Base-by-base conservation (phyloP, 805 yeast species). In the Starmerella etchellsii region DNA sequence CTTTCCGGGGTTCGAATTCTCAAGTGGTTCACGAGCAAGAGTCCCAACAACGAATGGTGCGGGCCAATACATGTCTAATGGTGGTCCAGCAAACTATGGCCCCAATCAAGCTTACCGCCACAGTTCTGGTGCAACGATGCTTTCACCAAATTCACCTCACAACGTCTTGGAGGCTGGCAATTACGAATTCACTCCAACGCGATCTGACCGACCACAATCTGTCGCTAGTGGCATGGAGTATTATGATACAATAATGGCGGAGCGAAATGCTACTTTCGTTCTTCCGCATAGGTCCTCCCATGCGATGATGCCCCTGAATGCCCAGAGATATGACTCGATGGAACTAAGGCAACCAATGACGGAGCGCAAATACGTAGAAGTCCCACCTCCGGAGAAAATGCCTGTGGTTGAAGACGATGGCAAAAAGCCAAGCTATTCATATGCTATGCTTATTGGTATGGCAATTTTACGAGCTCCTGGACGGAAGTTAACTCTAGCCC, bases 401-500 rank as follows among this genome's bases (percentile, higher is more conserved):
- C 71, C 74, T 4, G 54, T 54, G 9, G 54, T 69, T 10, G 47
- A 51, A 23, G 76, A 77, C 50, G 74, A 77, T 9, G 72, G 75
- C 21, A 68, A 63, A 38, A 88, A 91, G 59, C 98, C 98, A 2
- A 95, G 95, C 0, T 87, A 77, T 59, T 83, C 95, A 5, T 88
- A 88, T 57, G 98, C 98, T 3, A 78, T 85, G 39, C 68, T 88
- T 44, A 88, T 88, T 48, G 95, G 95, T 2, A 78, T 88, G 79
- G 88, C 97, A 1, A 81, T 88, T 36, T 64, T 88, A 49, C 73
- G 91, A 46, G 76, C 94, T n/a, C 76, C 78, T 1, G 70, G 66
- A 14, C 69, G 79, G 35, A 78, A 78, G 47, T 67, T 85, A 31
- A 81, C 93, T 2, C 62, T 81, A 39, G 71, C 91, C 0, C 95